phyloP scores from a whole-genome alignment of 2,329 filamentous ascomycete species.

The Endocalyx cinctus region DNA sequence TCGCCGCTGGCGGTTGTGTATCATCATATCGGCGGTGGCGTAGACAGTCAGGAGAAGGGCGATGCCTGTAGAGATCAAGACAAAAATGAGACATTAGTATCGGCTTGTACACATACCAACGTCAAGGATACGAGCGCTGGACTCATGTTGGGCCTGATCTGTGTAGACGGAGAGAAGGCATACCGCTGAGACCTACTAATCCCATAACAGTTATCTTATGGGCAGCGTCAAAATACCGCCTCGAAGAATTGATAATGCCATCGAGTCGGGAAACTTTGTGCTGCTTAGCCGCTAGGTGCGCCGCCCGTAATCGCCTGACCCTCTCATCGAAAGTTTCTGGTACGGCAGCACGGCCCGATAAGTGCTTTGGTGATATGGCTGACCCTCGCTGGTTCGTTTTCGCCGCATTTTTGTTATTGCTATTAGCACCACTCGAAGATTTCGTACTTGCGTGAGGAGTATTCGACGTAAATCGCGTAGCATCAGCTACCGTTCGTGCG shows the following conservation, averaged over 20 bases:
- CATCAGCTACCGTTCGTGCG: conserved; percentile 70
- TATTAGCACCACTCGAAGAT: conserved; percentile 7
- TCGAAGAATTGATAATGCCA: conserved; percentile 41
- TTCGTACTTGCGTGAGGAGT: conserved; percentile 68
- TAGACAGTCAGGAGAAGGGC: conserved; percentile 53
- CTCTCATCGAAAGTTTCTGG: conserved; percentile 65
- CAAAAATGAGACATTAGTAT: neutral
- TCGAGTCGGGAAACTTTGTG: conserved; percentile 52
- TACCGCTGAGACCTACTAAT: conserved; percentile 55
- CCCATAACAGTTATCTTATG: conserved; percentile 52
- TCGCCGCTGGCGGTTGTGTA: conserved; percentile 56
- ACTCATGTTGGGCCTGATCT: neutral
- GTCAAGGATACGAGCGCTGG: neutral
- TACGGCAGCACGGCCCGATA: conserved; percentile 15
- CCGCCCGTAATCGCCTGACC: conserved; percentile 62
- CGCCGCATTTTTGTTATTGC: neutral
- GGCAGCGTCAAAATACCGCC: conserved; percentile 50
- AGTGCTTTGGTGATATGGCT: conserved; percentile 8
- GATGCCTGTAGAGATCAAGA: conserved; percentile 36
- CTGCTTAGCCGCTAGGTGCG: conserved; percentile 61
- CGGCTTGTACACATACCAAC: neutral
- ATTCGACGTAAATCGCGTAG: conserved; percentile 72
- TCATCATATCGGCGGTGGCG: conserved; percentile 58
- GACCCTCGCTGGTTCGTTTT: conserved; percentile 1
- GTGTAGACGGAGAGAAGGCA: conserved; percentile 12